phyloP scores from a whole-genome alignment of 2,329 filamentous ascomycete species.

The Chaetomium globosum region DNA sequence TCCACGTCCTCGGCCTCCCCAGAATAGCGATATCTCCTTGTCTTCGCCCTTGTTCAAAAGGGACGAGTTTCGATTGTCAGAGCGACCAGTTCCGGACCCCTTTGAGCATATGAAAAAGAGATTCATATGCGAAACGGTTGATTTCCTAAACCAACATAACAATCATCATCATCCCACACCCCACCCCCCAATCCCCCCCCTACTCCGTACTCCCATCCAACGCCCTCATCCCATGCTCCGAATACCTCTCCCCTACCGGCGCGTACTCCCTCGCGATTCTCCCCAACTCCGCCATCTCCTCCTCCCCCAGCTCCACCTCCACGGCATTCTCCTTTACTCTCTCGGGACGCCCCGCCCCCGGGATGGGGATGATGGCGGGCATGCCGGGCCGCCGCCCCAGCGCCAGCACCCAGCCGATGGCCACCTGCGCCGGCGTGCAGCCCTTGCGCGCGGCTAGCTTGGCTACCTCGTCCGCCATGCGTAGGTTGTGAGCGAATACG shows the following conservation, averaged over 20 bases:
- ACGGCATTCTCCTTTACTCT: slow-evolving; percentile 64
- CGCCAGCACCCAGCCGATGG: slow-evolving; percentile 63
- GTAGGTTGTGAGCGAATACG: slow-evolving; percentile 65
- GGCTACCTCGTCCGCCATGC: slow-evolving; percentile 61
- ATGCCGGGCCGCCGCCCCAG: slow-evolving; percentile 55
- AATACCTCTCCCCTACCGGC: slow-evolving; percentile 29
- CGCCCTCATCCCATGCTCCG: slow-evolving; percentile 23
- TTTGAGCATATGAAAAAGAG: too few species aligned
- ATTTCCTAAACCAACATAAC: background rate
- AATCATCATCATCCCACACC: background rate
- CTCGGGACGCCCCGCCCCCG: slow-evolving; percentile 60
- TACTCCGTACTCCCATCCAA: slow-evolving; percentile 26
- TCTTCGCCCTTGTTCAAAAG: too few species aligned
- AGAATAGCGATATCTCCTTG: too few species aligned
- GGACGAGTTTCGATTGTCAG: too few species aligned
- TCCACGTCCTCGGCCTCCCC: too few species aligned
- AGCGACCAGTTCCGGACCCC: too few species aligned
- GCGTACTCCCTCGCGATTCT: slow-evolving; percentile 28
- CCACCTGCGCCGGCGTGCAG: slow-evolving; percentile 65
- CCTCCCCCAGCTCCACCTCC: slow-evolving; percentile 42
- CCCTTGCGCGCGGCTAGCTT: slow-evolving; percentile 62
- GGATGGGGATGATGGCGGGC: slow-evolving; percentile 66
- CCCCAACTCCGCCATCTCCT: slow-evolving; percentile 34
- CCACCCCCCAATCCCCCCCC: too few species aligned
- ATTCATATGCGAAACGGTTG: too few species aligned